phyloP scores from a whole-genome alignment of 257 asterid species.

The Pogostemon cablin region DNA sequence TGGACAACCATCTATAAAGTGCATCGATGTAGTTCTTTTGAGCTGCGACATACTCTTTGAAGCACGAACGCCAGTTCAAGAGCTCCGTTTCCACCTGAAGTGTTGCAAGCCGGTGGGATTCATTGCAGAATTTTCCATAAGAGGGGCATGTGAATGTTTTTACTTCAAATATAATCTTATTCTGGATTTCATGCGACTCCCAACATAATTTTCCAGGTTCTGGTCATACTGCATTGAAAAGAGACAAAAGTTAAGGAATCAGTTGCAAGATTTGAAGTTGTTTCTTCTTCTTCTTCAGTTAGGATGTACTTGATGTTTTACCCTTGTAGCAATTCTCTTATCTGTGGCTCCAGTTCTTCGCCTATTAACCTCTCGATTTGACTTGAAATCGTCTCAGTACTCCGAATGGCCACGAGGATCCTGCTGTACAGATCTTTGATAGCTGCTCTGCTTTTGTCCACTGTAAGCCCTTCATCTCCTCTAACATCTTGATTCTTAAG shows the following conservation, averaged over 20 bases:
- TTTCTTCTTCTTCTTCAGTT: not conserved
- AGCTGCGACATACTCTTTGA: conserved; percentile 59
- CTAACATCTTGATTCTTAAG: conserved; percentile 68
- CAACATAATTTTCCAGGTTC: conserved; percentile 73
- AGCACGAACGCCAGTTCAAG: conserved; percentile 75
- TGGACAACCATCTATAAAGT: conserved; percentile 80
- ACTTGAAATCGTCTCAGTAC: conserved; percentile 87
- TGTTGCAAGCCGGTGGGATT: conserved; percentile 78
- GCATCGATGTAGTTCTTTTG: conserved; percentile 68
- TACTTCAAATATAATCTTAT: conserved; percentile 77
- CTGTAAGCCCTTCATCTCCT: conserved; percentile 65
- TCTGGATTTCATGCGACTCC: conserved; percentile 94
- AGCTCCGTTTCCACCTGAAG: conserved; percentile 88
- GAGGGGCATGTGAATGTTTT: conserved; percentile 71
- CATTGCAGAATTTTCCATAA: conserved; percentile 80
- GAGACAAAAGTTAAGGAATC: conserved; percentile 16
- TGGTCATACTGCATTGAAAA: conserved; percentile 65
- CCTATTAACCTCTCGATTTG: conserved; percentile 79
- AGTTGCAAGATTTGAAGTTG: not conserved
- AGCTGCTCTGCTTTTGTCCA: conserved; percentile 80
- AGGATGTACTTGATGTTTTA: conserved; percentile 35
- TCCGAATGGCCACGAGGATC: conserved; percentile 82
- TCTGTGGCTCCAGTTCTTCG: conserved; percentile 91
- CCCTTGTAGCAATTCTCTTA: conserved; percentile 86
- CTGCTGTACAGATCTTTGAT: conserved; percentile 87